A percentile compares a stretch with the other conserved stretches of the same genome.
These are phyloP conservation scores for Crassisporium funariophilum DNA, from an alignment of 768 basidiomycete genomes.

Conservation along the genomic window DNA sequence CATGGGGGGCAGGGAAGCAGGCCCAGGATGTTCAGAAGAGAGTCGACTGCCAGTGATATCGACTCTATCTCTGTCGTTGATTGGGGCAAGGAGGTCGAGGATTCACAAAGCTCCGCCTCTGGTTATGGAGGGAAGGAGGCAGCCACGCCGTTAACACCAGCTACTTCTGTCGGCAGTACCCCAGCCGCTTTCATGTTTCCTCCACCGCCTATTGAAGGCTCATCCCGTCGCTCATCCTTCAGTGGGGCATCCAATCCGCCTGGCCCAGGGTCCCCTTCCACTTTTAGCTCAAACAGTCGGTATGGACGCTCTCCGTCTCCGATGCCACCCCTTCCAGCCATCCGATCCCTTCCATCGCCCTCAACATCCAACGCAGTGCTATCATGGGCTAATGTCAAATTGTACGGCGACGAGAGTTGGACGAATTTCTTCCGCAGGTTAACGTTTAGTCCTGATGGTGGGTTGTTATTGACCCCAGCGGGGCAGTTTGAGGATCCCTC, in stretches of 20 bases:
- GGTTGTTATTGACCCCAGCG: slow-evolving; percentile 90
- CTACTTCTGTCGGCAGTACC: slow-evolving; percentile 68
- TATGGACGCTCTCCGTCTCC: slow-evolving; percentile 87
- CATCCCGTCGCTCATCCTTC: slow-evolving; percentile 69
- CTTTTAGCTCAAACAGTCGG: slow-evolving; percentile 47
- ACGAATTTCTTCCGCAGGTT: slow-evolving; percentile 96
- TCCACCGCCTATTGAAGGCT: slow-evolving; percentile 63
- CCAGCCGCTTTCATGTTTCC: slow-evolving; percentile 67
- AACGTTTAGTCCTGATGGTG: slow-evolving; percentile 94
- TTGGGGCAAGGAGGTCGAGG: slow-evolving; percentile 44
- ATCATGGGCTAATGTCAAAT: slow-evolving; percentile 67
- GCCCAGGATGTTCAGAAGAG: slow-evolving; percentile 64
- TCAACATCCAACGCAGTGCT: slow-evolving; percentile 22
- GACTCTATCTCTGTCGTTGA: slow-evolving; percentile 50
- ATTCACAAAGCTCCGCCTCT: slow-evolving; percentile 27
- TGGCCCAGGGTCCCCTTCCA: slow-evolving; percentile 69
- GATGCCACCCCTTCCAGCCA: slow-evolving; percentile 92
- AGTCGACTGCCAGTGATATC: slow-evolving; percentile 75
- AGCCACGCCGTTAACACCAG: slow-evolving; percentile 57
- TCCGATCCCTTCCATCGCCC: slow-evolving; percentile 68
- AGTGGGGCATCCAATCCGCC: slow-evolving; percentile 76
- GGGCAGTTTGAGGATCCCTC: slow-evolving; percentile 96
- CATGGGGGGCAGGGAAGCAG: slow-evolving; percentile 41
- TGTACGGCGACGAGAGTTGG: slow-evolving; percentile 95
- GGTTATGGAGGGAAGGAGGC: slow-evolving; percentile 33